Conservation (phyloP, 2,329 filamentous ascomycete species). For the Botrytis squamosa region DNA sequence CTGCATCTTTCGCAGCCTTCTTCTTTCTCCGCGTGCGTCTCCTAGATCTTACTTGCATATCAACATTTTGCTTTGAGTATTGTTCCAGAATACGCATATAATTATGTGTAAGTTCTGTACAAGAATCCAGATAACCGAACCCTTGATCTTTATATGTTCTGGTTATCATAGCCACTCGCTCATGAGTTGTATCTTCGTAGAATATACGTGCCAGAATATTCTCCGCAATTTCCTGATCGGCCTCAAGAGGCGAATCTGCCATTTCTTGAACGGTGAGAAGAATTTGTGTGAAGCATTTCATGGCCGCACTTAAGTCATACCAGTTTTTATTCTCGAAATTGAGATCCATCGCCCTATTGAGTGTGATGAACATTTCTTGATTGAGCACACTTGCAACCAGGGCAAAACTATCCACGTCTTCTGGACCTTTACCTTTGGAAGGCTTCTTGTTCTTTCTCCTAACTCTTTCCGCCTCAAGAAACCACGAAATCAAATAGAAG, state of each 20-base stretch:
- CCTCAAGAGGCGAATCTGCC: constrained; percentile 76
- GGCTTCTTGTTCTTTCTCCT: constrained; percentile 62
- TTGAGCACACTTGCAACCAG: constrained; percentile 87
- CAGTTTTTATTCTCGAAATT: constrained; percentile 81
- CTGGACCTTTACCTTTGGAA: constrained; percentile 45
- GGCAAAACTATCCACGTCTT: constrained; percentile 73
- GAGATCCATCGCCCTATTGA: constrained; percentile 79
- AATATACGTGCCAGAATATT: constrained; percentile 98
- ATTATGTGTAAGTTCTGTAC: constrained; percentile 86
- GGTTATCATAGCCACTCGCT: constrained; percentile 76
- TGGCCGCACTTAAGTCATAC: constrained; percentile 80
- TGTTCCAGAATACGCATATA: constrained; percentile 88
- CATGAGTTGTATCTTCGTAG: constrained; percentile 94
- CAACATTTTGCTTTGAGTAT: constrained; percentile 92
- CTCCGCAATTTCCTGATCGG: constrained; percentile 97
- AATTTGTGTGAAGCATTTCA: constrained; percentile 95
- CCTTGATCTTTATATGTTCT: constrained; percentile 90
- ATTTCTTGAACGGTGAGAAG: constrained; percentile 91
- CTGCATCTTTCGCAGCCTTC: constrained; percentile 54
- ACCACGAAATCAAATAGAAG: constrained; percentile 92
- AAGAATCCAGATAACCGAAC: constrained; percentile 88
- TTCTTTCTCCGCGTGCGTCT: constrained; percentile 72
- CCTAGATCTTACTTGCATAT: constrained; percentile 87
- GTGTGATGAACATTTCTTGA: constrained; percentile 88
- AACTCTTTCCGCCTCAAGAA: constrained; percentile 78